Evolutionary conservation across 1,139 yeast species (phyloP).

Genomic region (Suhomyces wounanorum): DNA sequence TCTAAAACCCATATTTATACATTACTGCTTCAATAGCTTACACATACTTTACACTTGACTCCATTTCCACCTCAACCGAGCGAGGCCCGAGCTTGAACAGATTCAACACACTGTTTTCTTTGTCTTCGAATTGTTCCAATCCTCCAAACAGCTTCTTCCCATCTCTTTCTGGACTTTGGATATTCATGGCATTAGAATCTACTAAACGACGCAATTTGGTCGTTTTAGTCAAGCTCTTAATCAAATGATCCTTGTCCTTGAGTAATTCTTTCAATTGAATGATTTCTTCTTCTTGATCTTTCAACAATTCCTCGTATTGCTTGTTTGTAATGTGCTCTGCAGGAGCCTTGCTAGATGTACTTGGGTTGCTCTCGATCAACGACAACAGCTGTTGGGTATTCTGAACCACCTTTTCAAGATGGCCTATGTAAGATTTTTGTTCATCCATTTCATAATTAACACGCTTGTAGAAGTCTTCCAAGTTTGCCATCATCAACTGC

Average conservation of each 20-base stretch:
- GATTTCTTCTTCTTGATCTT: constrained; percentile 73
- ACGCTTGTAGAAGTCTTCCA: constrained; percentile 50
- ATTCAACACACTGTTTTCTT: constrained; percentile 26
- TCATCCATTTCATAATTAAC: constrained; percentile 58
- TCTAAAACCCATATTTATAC: background rate
- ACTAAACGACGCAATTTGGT: constrained; percentile 52
- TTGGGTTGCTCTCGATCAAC: constrained; percentile 6
- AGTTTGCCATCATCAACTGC: constrained; percentile 45
- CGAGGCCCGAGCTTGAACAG: constrained; percentile 21
- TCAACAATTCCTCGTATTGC: constrained; percentile 32
- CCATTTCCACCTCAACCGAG: constrained; percentile 1
- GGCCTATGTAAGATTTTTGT: constrained; percentile 60
- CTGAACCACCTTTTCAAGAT: constrained; percentile 60
- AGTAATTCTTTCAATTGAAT: constrained; percentile 61
- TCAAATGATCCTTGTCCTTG: constrained; percentile 73
- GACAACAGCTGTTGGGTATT: constrained; percentile 20
- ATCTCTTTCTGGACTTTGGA: background rate
- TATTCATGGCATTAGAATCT: constrained; percentile 33
- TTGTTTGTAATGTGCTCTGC: constrained; percentile 14
- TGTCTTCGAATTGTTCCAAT: constrained; percentile 7
- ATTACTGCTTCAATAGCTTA: background rate
- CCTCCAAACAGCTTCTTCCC: background rate
- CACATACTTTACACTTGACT: constrained; percentile 4
- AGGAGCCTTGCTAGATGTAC: background rate
- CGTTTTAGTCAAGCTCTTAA: constrained; percentile 68